Conservation (phyloP, 441 rosid genomes). For the Bruguiera hainesii region DNA sequence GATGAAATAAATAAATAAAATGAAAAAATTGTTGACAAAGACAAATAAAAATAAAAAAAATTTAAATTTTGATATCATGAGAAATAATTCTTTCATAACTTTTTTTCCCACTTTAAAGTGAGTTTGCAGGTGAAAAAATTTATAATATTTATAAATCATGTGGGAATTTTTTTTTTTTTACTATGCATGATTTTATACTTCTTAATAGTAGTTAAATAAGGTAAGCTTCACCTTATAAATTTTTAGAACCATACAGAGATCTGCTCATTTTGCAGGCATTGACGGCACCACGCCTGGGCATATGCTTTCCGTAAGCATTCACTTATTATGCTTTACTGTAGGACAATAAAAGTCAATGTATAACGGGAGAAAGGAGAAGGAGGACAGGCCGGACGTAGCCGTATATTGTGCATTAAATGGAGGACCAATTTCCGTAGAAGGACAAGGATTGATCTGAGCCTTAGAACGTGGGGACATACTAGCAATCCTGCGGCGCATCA, state of each 20-base stretch:
- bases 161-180: too few species aligned
- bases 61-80: too few species aligned
- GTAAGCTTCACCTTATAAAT: neutral
- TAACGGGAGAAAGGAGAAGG: neutral
- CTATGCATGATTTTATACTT: too few species aligned
- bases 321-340: neutral
- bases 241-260: neutral
- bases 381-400: conserved; percentile 27
- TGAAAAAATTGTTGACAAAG: too few species aligned
- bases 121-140: too few species aligned
- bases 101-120: too few species aligned
- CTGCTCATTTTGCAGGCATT: neutral
- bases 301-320: neutral
- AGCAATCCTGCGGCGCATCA: neutral
- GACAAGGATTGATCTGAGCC: conserved; percentile 22
- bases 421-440: neutral
- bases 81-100: too few species aligned
- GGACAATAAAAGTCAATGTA: neutral
- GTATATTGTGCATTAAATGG: conserved; percentile 16
- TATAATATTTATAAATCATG: too few species aligned
- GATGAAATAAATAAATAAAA: too few species aligned
- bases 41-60: too few species aligned
- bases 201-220: too few species aligned
- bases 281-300: neutral
- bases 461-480: conserved; percentile 25